Base-by-base conservation (phyloP, 2,329 filamentous ascomycete species). In the Cordyceps tenuipes region DNA sequence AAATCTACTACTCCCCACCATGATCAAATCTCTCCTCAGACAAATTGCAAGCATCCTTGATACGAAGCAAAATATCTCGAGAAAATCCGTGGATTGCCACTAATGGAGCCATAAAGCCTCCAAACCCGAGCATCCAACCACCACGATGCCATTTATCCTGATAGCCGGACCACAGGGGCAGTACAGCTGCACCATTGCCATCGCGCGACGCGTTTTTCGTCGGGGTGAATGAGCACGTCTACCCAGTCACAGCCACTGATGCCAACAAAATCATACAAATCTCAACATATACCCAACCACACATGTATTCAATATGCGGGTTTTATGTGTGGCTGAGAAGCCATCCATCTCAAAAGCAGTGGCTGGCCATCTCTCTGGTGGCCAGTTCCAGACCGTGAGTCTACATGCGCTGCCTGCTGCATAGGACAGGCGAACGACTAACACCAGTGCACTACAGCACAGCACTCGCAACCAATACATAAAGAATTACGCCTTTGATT, bases 281-380 rank as follows among this genome's bases (percentile, higher is more conserved):
- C 39, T 17, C n/a, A 36, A 61, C 60, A 15, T 49, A 47, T 61
- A 57, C n/a, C 23, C 7, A 49, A 29, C 39, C 12, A 39, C 26
- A 29, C 19, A 44, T 36, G 44, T 26, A 26, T 54, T 41, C 23
- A 79, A 76, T 71, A 83, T 83, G 74, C 81, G 71, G 67, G 76
- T 83, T 44, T 71, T 83, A 13, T 83, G 80, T 64, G 80, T 83
- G 66, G 80, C 81, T 47, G 81, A 83, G 66, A 83, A 99, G 80
- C 91, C 91, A 41, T 96, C 93, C 47, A 97, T 99, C 64, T 91
- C 94, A 61, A 97, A 94, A 75, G 91, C 93, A 43, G 93, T 99
- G 54, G 90, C 94, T 44, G 84, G 86, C 61, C 93, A 97, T 77
- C 82, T 99, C 31, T 89, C 89, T 36, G 93, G 94, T 54, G 90